Base-by-base conservation (phyloP, 192 early-diverging fungal species). In the Rhizophlyctis rosea region DNA sequence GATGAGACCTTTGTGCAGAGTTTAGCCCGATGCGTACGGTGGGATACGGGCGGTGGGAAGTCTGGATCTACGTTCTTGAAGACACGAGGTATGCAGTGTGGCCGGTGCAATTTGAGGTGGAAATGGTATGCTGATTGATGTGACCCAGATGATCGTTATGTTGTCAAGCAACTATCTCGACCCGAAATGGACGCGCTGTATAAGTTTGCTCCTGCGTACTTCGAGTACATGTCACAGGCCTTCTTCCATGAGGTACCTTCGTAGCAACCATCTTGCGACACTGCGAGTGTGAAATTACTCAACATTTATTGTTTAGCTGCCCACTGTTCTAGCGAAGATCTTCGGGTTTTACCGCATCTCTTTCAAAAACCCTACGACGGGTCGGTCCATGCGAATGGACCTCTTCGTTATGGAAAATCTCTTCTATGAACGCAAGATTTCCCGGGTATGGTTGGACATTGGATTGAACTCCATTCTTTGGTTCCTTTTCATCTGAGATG, bases 341-440 rank as follows among this genome's bases (percentile, higher is more conserved):
- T 90, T 91, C 78, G 94, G 94, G 13, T 89, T 98, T 65, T 98
- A 95, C 65, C 85, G 89, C 27, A 88, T 98, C 3, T 88, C 90
- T 0, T 93, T 84, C 70, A 94, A 89, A 57, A 94, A 92, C 65
- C 81, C 87, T n/a, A 76, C 83, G 0, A 84, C 88, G 2, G 88
- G 91, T n/a, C 87, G 89, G 59, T 81, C 76, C 23, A 82, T 90
- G 73, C 86, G 91, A 50, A 88, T 98, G 86, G 91, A 93, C 71
- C 83, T 96, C 5, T 70, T 96, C 14, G 89, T 98, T 14, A 95
- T 96, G 95, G 95, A 98, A 69, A 98, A 98, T 57, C 69, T 98
- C 34, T 97, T 94, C 62, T 96, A 89, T 68, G 85, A 93, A 50
- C 84, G 92, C 34, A 85, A 82, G 48, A 87, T 92, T 57, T 78